phyloP scores from a whole-genome alignment of 176 grass and related monocot genomes.

The Rhynchospora pubera region DNA sequence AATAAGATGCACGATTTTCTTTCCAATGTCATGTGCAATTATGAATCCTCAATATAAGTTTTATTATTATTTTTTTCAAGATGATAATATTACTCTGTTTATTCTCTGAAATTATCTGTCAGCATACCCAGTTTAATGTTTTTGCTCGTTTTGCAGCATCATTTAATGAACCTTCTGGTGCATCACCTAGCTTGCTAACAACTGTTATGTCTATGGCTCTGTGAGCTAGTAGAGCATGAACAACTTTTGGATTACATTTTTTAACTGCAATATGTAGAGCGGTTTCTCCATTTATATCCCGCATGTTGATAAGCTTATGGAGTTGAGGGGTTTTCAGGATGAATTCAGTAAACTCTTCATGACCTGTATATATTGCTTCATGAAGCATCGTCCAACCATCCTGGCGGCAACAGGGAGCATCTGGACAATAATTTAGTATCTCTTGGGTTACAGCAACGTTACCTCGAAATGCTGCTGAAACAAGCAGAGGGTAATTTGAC shows the following conservation, averaged over 20 bases:
- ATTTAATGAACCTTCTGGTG: background rate
- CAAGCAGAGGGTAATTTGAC: no score
- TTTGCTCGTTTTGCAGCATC: background rate
- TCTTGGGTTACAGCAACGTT: no score
- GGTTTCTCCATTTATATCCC: background rate
- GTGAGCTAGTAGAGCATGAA: slow-evolving; percentile 9
- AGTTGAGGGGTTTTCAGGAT: slow-evolving; percentile 8
- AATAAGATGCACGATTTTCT: background rate
- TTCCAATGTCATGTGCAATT: no score
- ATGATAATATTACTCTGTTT: background rate
- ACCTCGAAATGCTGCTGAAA: no score
- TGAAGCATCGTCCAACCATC: background rate
- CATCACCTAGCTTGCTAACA: accelerated
- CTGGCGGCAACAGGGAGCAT: background rate
- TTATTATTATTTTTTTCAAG: background rate
- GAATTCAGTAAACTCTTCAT: background rate
- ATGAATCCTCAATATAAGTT: no score
- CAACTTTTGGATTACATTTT: background rate
- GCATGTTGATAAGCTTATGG: no score
- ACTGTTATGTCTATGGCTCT: background rate
- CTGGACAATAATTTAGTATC: background rate
- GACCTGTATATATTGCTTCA: background rate
- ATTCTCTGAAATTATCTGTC: background rate
- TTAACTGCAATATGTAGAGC: background rate
- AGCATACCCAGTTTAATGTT: slow-evolving; percentile 1